Percentiles rank a stretch among this genome's conserved stretches.
phyloP scores from a whole-genome alignment of 1,284 basidiomycete genomes.

The Naganishia cerealis region DNA sequence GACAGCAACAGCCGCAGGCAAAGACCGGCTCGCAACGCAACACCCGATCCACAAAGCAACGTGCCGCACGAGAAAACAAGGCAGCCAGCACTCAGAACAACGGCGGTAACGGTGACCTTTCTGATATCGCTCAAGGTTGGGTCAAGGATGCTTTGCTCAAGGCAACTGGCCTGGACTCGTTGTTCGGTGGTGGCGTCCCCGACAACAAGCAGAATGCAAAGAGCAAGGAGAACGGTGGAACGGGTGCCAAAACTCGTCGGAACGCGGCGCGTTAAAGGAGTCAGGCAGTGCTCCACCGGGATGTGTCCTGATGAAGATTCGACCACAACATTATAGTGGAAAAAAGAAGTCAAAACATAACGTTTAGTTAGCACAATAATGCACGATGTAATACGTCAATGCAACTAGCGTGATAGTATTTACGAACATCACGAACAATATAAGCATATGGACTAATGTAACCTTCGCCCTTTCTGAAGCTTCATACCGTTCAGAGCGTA shows the following conservation, averaged over 20 bases:
- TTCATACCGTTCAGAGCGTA: too few relatives aligned
- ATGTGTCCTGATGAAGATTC: too few relatives aligned
- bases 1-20: slow-evolving; percentile 16
- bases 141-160: slow-evolving; percentile 34
- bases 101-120: slow-evolving; percentile 12
- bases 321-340: too few relatives aligned
- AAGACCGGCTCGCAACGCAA: slow-evolving; percentile 8
- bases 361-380: neutral
- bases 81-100: neutral
- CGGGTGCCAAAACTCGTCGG: slow-evolving; percentile 10
- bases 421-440: neutral
- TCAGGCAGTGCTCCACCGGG: neutral
- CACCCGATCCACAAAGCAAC: slow-evolving; percentile 16
- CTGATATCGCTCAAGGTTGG: slow-evolving; percentile 35
- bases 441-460: neutral
- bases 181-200: slow-evolving; percentile 32
- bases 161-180: slow-evolving; percentile 33
- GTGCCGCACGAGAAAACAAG: neutral
- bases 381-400: neutral
- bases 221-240: slow-evolving; percentile 20
- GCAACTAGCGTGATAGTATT: neutral
- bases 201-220: slow-evolving; percentile 23
- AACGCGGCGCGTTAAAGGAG: slow-evolving; percentile 11
- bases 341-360: neutral
- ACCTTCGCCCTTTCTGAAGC: too few relatives aligned